phyloP scores from a whole-genome alignment of 768 basidiomycete species.

The Pholiota molesta region DNA sequence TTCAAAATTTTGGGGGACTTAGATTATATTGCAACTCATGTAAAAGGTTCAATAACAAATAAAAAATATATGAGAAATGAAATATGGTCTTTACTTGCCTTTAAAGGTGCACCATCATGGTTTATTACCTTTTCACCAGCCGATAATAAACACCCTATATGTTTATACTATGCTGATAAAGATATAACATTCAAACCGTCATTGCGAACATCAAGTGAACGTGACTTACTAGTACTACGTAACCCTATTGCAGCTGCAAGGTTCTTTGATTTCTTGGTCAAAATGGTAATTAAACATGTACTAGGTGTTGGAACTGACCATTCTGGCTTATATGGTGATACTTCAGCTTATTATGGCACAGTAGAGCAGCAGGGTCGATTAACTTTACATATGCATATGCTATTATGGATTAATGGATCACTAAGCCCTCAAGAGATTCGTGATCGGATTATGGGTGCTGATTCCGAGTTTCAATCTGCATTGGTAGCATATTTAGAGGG shows the following conservation, averaged over 20 bases:
- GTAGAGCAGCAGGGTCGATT: constrained; percentile 35
- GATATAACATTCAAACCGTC: constrained; percentile 19
- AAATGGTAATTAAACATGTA: constrained; percentile 29
- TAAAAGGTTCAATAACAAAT: constrained; percentile 26
- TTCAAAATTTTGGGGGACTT: constrained; percentile 27
- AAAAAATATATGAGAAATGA: constrained; percentile 32
- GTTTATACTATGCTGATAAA: constrained; percentile 25
- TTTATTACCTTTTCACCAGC: constrained; percentile 35
- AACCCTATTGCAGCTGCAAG: constrained; percentile 35
- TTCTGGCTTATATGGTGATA: constrained; percentile 30
- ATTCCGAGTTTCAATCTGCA: constrained; percentile 22
- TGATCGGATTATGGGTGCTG: constrained; percentile 24
- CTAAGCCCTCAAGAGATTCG: constrained; percentile 35
- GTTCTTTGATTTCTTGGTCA: constrained; percentile 34
- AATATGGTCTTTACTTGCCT: constrained; percentile 32
- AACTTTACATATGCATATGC: constrained; percentile 36
- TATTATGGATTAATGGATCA: constrained; percentile 32
- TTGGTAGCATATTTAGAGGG: constrained; percentile 29
- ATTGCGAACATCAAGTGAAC: constrained; percentile 14
- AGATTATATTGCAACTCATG: constrained; percentile 26
- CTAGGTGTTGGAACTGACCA: constrained; percentile 17
- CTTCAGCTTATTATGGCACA: constrained; percentile 28
- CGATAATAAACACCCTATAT: constrained; percentile 28
- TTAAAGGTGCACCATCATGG: constrained; percentile 29
- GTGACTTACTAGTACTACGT: constrained; percentile 15